Percentiles rank a stretch among this genome's conserved stretches.
These are phyloP conservation scores for Striga hermonthica DNA, from an alignment of 305 asterid species.

Conservation along the genomic window DNA sequence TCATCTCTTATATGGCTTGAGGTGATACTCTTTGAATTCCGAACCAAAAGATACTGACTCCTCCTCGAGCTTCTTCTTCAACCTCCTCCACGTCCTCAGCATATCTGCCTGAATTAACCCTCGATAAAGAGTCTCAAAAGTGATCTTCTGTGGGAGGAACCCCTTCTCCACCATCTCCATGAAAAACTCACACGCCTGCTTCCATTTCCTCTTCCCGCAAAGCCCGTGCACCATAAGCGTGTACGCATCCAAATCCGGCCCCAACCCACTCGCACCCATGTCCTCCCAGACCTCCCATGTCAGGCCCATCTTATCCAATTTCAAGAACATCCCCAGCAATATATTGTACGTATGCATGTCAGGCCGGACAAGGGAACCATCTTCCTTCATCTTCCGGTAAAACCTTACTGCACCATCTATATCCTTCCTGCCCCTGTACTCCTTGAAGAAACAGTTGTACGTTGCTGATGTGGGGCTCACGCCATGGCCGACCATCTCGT, in stretches of 20 bases:
- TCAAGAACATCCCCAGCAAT: conserved; percentile 63
- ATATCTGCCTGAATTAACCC: conserved; percentile 86
- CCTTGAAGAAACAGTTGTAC: conserved; percentile 73
- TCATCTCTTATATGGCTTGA: conserved; percentile 76
- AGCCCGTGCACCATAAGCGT: conserved; percentile 68
- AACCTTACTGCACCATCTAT: conserved; percentile 58
- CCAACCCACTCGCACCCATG: conserved; percentile 53
- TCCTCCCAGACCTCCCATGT: conserved; percentile 79
- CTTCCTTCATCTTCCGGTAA: conserved; percentile 71
- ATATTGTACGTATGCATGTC: conserved; percentile 65
- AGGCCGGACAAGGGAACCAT: conserved; percentile 47
- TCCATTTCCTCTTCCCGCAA: conserved; percentile 71
- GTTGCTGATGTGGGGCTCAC: conserved; percentile 66
- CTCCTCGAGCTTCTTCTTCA: conserved; percentile 83
- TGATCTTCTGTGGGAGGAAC: conserved; percentile 70
- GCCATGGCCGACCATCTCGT: conserved; percentile 56
- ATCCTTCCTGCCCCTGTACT: conserved; percentile 76
- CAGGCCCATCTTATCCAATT: conserved; percentile 46
- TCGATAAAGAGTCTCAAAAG: conserved; percentile 75
- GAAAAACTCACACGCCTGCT: conserved; percentile 65
- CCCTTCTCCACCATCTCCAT: conserved; percentile 93
- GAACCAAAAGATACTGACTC: conserved; percentile 70
- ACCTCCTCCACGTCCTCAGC: conserved; percentile 86
- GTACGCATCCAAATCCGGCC: conserved; percentile 84
- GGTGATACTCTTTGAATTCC: conserved; percentile 69